These are phyloP conservation scores for Leccinum incarnatum DNA, from an alignment of 768 basidiomycete genomes.

Conservation along the genomic window DNA sequence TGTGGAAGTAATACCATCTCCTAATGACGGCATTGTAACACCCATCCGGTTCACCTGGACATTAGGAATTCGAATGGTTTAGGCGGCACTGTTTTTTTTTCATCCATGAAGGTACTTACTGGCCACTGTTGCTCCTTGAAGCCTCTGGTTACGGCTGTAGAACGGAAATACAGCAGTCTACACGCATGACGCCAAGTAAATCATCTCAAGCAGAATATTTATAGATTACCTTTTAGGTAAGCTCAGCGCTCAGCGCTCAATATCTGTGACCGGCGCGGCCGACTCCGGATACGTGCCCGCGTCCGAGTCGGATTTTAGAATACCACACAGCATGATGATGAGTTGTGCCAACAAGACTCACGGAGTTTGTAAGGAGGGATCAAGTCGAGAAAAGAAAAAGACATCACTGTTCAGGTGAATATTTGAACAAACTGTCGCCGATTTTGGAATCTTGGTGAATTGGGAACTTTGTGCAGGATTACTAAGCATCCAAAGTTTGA, in stretches of 20 bases:
- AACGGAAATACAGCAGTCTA: slow-evolving; percentile 20
- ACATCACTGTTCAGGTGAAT: neutral
- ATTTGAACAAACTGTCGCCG: neutral
- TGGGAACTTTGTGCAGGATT: neutral
- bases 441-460: neutral
- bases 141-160: slow-evolving; percentile 17
- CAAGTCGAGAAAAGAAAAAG: neutral
- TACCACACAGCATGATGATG: neutral
- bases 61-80: neutral
- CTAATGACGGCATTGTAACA: neutral
- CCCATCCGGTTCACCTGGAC: neutral
- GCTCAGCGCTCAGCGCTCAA: neutral
- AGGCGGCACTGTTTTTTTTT: neutral
- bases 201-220: neutral
- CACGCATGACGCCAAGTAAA: neutral
- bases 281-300: neutral
- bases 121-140: neutral
- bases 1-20: neutral
- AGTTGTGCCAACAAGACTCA: slow-evolving; percentile 8
- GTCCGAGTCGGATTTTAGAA: neutral
- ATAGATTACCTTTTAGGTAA: slow-evolving; percentile 4
- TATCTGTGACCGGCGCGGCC: no score
- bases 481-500: neutral
- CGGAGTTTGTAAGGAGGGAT: neutral
- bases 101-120: neutral